These are phyloP conservation scores for Fibroporia radiculosa DNA, from an alignment of 768 basidiomycete genomes.

Conservation along the genomic window DNA sequence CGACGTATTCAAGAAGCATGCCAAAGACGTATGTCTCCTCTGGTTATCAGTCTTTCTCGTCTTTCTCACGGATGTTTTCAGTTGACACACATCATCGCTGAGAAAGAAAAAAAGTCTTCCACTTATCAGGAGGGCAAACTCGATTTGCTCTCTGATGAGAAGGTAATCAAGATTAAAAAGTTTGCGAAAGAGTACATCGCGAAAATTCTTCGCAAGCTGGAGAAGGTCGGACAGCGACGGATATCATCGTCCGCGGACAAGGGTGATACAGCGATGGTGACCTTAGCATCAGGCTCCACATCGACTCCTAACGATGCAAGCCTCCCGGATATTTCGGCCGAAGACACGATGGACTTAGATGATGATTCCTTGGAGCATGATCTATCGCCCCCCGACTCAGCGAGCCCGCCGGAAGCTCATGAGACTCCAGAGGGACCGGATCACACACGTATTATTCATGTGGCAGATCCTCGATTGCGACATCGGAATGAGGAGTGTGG, in stretches of 20 bases:
- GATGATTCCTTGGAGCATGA: conserved; percentile 5
- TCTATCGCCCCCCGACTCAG: conserved; percentile 20
- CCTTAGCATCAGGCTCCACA: conserved; percentile 10
- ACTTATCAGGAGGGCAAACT: conserved; percentile 69
- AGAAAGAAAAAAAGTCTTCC: conserved; percentile 91
- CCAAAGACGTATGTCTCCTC: conserved; percentile 70
- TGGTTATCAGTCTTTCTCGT: background rate
- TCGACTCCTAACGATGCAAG: conserved; percentile 26
- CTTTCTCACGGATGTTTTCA: conserved; percentile 21
- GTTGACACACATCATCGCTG: conserved; percentile 82
- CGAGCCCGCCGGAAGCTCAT: background rate
- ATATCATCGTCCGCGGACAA: conserved; percentile 4
- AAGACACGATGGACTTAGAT: conserved; percentile 33
- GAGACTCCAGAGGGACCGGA: background rate
- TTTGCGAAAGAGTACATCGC: conserved; percentile 87
- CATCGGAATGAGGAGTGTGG: conserved; percentile 18
- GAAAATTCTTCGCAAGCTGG: conserved; percentile 67
- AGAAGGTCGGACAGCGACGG: conserved; percentile 34
- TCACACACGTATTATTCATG: background rate
- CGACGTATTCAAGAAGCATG: conserved; percentile 89
- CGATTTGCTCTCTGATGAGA: conserved; percentile 79
- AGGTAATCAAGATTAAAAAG: conserved; percentile 82
- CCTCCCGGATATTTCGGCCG: conserved; percentile 26
- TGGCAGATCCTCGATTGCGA: conserved; percentile 14
- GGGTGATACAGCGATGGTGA: background rate